Conservation (phyloP, 352 stramenopile species). For the Phytophthora lateralis region DNA sequence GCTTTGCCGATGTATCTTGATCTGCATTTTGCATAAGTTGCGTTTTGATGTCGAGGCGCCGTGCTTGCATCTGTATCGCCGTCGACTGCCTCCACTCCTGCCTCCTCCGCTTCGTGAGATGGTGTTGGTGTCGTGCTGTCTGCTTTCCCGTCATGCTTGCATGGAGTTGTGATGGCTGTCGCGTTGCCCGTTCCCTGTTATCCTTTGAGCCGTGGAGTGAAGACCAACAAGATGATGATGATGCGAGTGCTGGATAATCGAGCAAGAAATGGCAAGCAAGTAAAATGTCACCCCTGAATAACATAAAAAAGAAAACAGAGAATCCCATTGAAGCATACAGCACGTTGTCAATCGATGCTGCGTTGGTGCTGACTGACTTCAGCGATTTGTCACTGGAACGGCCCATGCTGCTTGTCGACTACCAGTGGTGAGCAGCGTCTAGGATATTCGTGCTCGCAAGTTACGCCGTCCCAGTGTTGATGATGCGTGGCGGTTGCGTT, state of each 20-base stretch:
- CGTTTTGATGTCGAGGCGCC: conserved; percentile 33
- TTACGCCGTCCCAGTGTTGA: conserved; percentile 16
- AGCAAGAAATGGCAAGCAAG: conserved; percentile 30
- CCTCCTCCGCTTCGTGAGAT: conserved; percentile 17
- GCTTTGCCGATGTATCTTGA: conserved; percentile 35
- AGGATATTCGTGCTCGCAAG: conserved; percentile 20
- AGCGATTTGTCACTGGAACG: conserved; percentile 17
- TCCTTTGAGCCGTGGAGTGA: conserved; percentile 13
- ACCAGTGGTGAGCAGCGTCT: conserved; percentile 19
- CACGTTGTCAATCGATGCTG: conserved; percentile 14
- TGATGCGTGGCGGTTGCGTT: conserved; percentile 13
- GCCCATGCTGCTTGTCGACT: conserved; percentile 30
- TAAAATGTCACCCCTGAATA: conserved; percentile 28
- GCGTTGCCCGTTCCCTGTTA: conserved; percentile 17
- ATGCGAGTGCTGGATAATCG: conserved; percentile 20
- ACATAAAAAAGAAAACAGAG: conserved; percentile 26
- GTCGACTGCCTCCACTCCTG: conserved; percentile 8
- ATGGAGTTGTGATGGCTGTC: conserved; percentile 29
- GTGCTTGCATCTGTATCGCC: conserved; percentile 21
- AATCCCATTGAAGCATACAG: conserved; percentile 26
- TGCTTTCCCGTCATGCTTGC: conserved; percentile 22
- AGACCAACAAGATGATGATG: conserved; percentile 21
- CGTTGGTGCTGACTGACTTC: conserved; percentile 5
- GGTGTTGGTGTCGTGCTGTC: conserved; percentile 30
- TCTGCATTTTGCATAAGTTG: conserved; percentile 42